Base-by-base conservation (phyloP, 2,329 filamentous ascomycete genomes). In the Phialophora macrospora region DNA sequence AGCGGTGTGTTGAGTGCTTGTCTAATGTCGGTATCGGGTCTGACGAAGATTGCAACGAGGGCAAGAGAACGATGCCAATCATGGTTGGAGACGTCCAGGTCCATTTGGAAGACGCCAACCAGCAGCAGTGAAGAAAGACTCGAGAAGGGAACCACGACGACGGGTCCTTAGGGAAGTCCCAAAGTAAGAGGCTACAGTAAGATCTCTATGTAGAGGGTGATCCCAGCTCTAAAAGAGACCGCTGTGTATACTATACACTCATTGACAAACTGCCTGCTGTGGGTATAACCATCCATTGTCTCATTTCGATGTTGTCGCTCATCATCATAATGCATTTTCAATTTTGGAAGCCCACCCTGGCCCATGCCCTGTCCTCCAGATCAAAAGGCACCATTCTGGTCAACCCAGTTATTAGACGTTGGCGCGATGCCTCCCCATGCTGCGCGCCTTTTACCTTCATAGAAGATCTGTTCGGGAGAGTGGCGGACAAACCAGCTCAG, bases 401-500 rank as follows among this genome's bases (percentile, higher is more conserved):
- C 38, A 17, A n/a, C 17, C 17, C 17, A 44, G 7, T 11, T 44
- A 2, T 44, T 3, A 4, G 3, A 8, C 5, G 2, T 44, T 3
- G 1, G 2, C 17, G 6, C 17, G 7, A 24, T 6, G 20, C 20
- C 24, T 51, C 22, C 17, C 48, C 48, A 51, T 2, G n/a, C 20
- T 51, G 20, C 48, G 14, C 9, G 9, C 48, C 20, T 22, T 20
- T 20, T 22, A 17, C 20, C 9, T 22, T 41, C 48, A 32, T 5
- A n/a, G 30, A 60, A 14, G 48, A 17, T 14, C 41, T n/a, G n/a
- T 46, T 17, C 38, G 38, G n/a, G 38, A 41, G 12, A 41, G 38
- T 41, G 38, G 17, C 12, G 46, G 46, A 30, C 48, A 51, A 30
- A 60, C 17, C 24, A 60, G 48, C 26, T 60, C n/a, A 28, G 49